phyloP scores from a whole-genome alignment of 129 eudicot genomes.

The Ambrosia artemisiifolia region DNA sequence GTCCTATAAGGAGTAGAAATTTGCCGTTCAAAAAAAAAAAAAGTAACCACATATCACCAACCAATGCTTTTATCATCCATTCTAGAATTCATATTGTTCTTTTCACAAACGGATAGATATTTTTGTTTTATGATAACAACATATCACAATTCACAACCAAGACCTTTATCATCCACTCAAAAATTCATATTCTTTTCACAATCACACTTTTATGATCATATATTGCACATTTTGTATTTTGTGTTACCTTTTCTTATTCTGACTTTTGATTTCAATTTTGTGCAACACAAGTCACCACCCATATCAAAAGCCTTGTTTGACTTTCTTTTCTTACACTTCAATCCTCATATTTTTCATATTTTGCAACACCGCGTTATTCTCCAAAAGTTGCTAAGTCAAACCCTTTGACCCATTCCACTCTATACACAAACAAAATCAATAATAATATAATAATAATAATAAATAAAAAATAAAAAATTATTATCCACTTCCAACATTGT shows the following conservation, averaged over 20 bases:
- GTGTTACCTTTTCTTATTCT: neutral
- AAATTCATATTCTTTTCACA: neutral
- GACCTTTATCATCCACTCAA: neutral
- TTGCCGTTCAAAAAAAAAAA: too few species aligned
- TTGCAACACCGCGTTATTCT: constrained; percentile 13
- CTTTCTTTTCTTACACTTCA: neutral
- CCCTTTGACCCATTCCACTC: constrained; percentile 20
- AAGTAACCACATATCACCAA: too few species aligned
- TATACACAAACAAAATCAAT: neutral
- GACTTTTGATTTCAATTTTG: neutral
- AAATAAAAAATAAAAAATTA: too few species aligned
- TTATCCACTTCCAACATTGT: neutral
- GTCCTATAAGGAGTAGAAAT: too few species aligned
- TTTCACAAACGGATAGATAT: neutral
- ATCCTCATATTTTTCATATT: neutral
- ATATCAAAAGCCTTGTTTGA: neutral
- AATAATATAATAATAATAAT: too few species aligned
- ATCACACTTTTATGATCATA: neutral
- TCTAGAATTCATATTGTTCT: neutral
- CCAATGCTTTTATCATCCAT: neutral
- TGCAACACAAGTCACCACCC: neutral
- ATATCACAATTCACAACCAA: neutral
- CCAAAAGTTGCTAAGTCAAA: constrained; percentile 10
- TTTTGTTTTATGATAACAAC: too few species aligned
- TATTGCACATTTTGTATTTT: neutral